Evolutionary conservation across 139 green algal species (phyloP), one percentile per base, ranked within the genome.

Genomic region (Asterochloris erici): DNA sequence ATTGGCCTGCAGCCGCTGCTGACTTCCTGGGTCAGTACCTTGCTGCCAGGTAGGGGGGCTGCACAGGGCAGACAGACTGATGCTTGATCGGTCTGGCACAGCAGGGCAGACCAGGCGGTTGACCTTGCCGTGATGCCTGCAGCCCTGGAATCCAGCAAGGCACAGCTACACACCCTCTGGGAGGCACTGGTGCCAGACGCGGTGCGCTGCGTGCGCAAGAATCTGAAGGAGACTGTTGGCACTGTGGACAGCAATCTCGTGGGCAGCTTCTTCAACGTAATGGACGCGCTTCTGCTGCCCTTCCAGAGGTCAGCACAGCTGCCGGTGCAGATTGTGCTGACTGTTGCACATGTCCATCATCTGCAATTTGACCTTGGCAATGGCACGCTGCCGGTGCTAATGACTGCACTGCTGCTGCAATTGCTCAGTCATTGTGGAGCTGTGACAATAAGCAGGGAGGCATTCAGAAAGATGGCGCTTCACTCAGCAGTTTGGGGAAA

Each of bases 191-290:
- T 96, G 16, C 93, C 93, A 6, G 89, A 91, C 15, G 71, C 82
- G 15, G 75, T 95, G 64, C 66, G 79, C 64, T 84, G 95, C 64
- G 85, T 97, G 74, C 87, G 92, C 62, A 93, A 90, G 82, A 81
- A 84, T 26, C 83, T 95, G 24, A 90, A 91, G 79, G 93, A 97
- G 85, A 95, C 92, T 17, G 92, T 97, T 13, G 77, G 85, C 38
- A 96, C 93, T 1, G 88, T 90, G 47, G 89, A 92, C 86, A 88
- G 90, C 85, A 92, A 92, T 84, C 87, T 97, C 66, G 86, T 94
- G 11, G 69, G 82, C 0, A 89, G 83, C 38, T 91, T 89, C 81
- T 96, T 96, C 86, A 91, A 89, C 60, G 73, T 96, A 10, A 94
- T 96, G 91, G 90, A 93, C 83, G 74, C 90, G 0, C 79, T 96